These are phyloP conservation scores for Limonium bicolor DNA, from an alignment of 148 eudicot genomes.

Conservation along the genomic window DNA sequence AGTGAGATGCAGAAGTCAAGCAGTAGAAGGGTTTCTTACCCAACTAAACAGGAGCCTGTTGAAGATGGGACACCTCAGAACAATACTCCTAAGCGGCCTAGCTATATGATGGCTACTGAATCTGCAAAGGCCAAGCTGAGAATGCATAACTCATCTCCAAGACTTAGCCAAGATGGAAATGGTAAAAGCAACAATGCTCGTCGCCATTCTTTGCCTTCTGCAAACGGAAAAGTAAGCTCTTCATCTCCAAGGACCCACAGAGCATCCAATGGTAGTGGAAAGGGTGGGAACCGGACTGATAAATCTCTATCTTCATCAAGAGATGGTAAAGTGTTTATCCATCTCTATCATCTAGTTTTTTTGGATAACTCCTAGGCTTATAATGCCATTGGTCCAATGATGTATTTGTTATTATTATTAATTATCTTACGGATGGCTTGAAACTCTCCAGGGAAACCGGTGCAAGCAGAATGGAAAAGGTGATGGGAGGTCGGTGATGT, in stretches of 20 bases:
- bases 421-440: neutral
- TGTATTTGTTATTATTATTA: neutral
- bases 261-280: conserved; percentile 25
- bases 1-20: conserved; percentile 27
- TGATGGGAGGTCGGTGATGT: conserved; percentile 10
- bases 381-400: neutral
- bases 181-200: conserved; percentile 25
- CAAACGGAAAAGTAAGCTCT: conserved; percentile 28
- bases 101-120: conserved; percentile 48
- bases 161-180: conserved; percentile 20
- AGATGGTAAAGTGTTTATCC: conserved; percentile 25
- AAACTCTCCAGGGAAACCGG: conserved; percentile 18
- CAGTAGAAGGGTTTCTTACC: conserved; percentile 26
- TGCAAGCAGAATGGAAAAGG: conserved; percentile 32
- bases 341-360: neutral
- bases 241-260: conserved; percentile 36
- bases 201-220: conserved; percentile 37
- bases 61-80: conserved; percentile 35
- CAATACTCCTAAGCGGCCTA: conserved; percentile 28
- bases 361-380: neutral
- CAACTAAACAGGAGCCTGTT: conserved; percentile 25
- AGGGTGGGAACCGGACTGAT: conserved; percentile 28
- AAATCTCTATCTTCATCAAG: conserved; percentile 28
- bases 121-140: conserved; percentile 48
- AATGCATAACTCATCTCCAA: conserved; percentile 41